Evolutionary conservation across 139 green algal species (phyloP).

Genomic region (Bryopsis sp.): DNA sequence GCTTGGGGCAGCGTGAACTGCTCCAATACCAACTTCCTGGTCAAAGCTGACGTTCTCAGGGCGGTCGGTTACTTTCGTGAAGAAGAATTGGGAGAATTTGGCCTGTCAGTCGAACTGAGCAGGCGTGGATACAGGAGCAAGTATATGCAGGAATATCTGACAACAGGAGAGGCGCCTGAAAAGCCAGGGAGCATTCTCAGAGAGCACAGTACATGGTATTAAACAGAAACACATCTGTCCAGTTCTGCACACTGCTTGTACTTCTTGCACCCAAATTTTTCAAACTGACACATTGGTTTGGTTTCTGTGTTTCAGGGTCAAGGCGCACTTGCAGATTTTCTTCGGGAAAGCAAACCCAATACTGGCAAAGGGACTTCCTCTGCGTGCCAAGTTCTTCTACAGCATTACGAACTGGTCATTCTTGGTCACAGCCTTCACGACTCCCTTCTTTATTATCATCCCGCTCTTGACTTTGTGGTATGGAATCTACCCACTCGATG

Average conservation of each 20-base stretch:
- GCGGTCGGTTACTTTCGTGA: conserved; percentile 58
- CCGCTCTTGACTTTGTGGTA: conserved; percentile 29
- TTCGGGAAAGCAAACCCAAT: conserved; percentile 28
- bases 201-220: conserved; percentile 54
- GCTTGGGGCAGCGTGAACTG: conserved; percentile 31
- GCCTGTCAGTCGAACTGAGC: conserved; percentile 38
- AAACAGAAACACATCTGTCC: too few species aligned
- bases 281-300: too few species aligned
- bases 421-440: not conserved
- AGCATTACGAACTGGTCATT: not conserved
- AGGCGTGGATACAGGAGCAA: conserved; percentile 27
- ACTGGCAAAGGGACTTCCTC: conserved; percentile 16
- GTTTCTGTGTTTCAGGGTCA: too few species aligned
- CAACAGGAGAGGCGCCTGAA: conserved; percentile 59
- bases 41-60: conserved; percentile 41
- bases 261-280: too few species aligned
- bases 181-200: conserved; percentile 60
- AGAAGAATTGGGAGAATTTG: conserved; percentile 49
- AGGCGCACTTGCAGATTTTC: conserved; percentile 31
- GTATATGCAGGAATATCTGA: conserved; percentile 71
- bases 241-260: too few species aligned
- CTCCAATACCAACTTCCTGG: conserved; percentile 62
- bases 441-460: conserved; percentile 26
- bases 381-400: conserved; percentile 26
- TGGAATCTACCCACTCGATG: conserved; percentile 29